Percentiles rank a stretch among this genome's conserved stretches.
These are phyloP conservation scores for Acacia melanoxylon DNA, from an alignment of 306 rosid genomes.

Conservation along the genomic window DNA sequence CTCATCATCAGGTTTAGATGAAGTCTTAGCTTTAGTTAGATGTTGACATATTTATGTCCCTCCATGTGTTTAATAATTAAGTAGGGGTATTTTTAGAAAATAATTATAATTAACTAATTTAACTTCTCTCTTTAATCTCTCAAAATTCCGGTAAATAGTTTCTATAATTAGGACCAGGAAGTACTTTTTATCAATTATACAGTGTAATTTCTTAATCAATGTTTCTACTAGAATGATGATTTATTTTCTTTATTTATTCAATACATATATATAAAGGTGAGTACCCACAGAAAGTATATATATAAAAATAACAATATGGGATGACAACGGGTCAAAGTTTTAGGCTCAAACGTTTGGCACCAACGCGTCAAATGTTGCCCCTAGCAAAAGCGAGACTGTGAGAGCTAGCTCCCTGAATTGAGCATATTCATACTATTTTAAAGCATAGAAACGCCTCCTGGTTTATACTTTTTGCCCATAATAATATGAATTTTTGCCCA, in stretches of 20 bases:
- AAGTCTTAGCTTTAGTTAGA: no score
- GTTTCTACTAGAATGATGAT: neutral
- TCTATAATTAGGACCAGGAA: no score
- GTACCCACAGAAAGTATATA: neutral
- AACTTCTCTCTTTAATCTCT: no score
- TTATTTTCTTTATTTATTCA: neutral
- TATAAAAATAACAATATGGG: neutral
- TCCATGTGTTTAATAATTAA: no score
- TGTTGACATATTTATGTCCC: no score
- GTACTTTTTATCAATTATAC: neutral
- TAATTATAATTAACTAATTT: no score
- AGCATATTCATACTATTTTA: neutral
- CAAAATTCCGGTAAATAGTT: no score
- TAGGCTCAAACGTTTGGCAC: slow-evolving; percentile 32
- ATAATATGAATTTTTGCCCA: slow-evolving; percentile 29
- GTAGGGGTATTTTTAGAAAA: no score
- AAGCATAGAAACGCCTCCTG: slow-evolving; percentile 19
- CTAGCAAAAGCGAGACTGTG: neutral
- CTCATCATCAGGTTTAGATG: no score
- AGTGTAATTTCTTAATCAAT: neutral
- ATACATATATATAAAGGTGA: neutral
- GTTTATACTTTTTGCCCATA: slow-evolving; percentile 26
- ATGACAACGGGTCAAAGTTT: slow-evolving; percentile 3
- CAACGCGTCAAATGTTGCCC: neutral
- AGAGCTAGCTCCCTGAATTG: slow-evolving; percentile 35